A percentile compares a stretch with the other conserved stretches of the same genome.
phyloP scores from a whole-genome alignment of 148 eudicot species.

The Tetragonia tetragonoides region DNA sequence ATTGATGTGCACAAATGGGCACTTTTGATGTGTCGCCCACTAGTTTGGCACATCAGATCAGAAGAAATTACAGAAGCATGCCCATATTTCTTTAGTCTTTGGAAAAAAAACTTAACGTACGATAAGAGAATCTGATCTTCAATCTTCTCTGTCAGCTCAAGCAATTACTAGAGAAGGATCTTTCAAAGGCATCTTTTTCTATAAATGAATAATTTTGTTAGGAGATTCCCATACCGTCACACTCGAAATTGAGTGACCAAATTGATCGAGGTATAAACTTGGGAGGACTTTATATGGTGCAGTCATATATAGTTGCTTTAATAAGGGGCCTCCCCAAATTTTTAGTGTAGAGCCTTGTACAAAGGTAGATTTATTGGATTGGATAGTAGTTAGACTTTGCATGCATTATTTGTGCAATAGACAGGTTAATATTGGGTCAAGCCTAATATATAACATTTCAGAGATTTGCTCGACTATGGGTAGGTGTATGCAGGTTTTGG shows the following conservation, averaged over 20 bases:
- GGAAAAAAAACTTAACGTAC: slow-evolving; percentile 1
- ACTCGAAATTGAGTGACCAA: background rate
- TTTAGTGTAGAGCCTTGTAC: too few relatives aligned
- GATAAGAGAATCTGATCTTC: background rate
- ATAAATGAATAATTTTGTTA: background rate
- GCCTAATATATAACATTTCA: too few relatives aligned
- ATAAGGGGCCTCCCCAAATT: background rate
- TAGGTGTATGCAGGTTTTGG: too few relatives aligned
- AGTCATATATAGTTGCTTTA: background rate
- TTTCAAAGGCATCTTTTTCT: background rate
- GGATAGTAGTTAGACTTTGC: too few relatives aligned
- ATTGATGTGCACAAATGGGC: slow-evolving; percentile 16
- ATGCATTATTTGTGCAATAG: too few relatives aligned
- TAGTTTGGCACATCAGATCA: slow-evolving; percentile 11
- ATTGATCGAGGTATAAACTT: slow-evolving; percentile 10
- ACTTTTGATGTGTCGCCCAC: slow-evolving; percentile 33
- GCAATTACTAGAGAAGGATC: background rate
- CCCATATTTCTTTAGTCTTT: background rate
- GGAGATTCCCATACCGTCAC: background rate
- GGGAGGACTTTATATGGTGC: background rate
- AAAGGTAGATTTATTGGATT: too few relatives aligned
- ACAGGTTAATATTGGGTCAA: too few relatives aligned
- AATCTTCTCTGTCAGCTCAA: background rate
- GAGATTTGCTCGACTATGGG: too few relatives aligned
- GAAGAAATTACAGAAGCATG: background rate